Base-by-base conservation (phyloP, 352 stramenopile species). In the Phytophthora pinifolia region DNA sequence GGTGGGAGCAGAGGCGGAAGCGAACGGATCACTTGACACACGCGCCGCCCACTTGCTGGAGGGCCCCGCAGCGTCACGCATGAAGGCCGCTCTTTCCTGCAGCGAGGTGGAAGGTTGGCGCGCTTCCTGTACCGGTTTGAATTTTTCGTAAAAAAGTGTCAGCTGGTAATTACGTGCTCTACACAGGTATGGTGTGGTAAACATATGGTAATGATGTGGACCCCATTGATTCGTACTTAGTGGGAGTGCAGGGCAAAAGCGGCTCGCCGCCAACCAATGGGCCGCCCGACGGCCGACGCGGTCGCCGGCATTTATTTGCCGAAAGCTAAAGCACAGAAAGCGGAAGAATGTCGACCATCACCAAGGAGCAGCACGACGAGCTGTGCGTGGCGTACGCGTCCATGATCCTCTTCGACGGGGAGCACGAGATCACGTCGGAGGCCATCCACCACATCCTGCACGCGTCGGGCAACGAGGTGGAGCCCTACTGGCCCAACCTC, bases 321-420 rank as follows among this genome's bases (percentile, higher is more conserved):
- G 62, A 79, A 74, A 78, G 58, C 65, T 53, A 68, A 46, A 65
- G 56, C 56, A 65, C 50, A 63, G 30, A 66, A 73, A 75, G 72
- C 59, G 61, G 59, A 76, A 82, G 56, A 68, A 92, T 88, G 81
- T 79, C 74, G 67, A 76, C 67, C 59, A 76, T 93, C 65, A 79
- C 59, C 67, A 91, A 91, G 77, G 83, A 93, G 74, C 77, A 90
- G 64, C 81, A 93, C 70, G 83, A 93, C 58, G 83, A 93, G 79
- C 72, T 93, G 38, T 83, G 72, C 76, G 80, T 89, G 53, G 71
- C 83, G 45, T 93, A 93, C 76, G 83, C 83, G 12, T 87, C 83
- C 47, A 72, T 93, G 63, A 80, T 92, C 63, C 79, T 93, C 61
- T 90, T 91, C 62, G 83, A 93, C 58, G 83, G 77, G 30, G 83